These are phyloP conservation scores for Botryobasidium botryosum DNA, from an alignment of 768 basidiomycete species.

Conservation along the genomic window DNA sequence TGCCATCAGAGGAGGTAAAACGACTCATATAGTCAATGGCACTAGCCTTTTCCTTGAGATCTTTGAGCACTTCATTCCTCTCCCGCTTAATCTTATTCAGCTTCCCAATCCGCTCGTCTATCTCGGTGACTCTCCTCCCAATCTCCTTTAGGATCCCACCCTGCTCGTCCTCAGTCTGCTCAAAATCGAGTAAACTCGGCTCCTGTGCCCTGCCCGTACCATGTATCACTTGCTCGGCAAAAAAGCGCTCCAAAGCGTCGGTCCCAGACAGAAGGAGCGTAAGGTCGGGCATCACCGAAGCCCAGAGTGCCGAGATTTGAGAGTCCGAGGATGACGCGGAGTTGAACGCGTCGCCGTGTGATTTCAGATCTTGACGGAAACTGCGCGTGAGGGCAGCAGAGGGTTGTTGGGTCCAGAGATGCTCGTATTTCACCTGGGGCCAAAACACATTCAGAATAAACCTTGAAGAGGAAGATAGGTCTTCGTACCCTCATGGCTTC, in stretches of 20 bases:
- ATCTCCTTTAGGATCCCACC: conserved; percentile 60
- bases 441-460: not conserved
- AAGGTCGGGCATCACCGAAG: conserved; percentile 47
- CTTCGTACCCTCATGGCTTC: conserved; percentile 49
- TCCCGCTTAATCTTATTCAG: conserved; percentile 75
- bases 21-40: conserved; percentile 22
- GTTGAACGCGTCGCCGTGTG: conserved; percentile 50
- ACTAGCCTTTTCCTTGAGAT: conserved; percentile 96
- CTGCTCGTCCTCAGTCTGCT: conserved; percentile 39
- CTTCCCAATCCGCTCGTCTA: conserved; percentile 61
- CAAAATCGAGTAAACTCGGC: conserved; percentile 54
- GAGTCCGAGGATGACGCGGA: conserved; percentile 64
- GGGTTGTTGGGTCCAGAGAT: conserved; percentile 75
- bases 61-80: conserved; percentile 72
- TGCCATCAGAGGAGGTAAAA: not conserved
- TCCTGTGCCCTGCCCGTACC: conserved; percentile 29
- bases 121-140: conserved; percentile 44
- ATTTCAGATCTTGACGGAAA: conserved; percentile 62
- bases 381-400: conserved; percentile 55
- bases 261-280: conserved; percentile 36
- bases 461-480: not conserved
- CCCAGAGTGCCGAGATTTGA: conserved; percentile 61
- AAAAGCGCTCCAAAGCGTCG: conserved; percentile 23
- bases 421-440: conserved; percentile 64
- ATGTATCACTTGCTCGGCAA: conserved; percentile 38